phyloP scores from a whole-genome alignment of 108 stramenopile species.

The Nitzschia sp. region DNA sequence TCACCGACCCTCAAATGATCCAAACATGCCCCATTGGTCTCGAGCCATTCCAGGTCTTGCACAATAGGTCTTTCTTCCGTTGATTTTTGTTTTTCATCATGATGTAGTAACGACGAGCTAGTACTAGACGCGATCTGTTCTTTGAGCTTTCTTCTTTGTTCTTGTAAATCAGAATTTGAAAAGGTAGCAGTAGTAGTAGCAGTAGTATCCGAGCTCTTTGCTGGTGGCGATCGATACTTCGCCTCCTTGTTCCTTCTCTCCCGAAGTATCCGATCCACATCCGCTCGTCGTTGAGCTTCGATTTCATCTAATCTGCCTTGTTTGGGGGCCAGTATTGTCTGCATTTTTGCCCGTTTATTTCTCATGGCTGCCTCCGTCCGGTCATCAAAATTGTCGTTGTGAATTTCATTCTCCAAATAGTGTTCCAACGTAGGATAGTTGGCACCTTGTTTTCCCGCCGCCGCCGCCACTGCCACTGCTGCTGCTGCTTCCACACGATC shows the following conservation, averaged over 20 bases:
- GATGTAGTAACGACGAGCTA: not conserved
- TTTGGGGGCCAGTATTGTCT: not conserved
- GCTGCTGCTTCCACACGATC: too few species aligned
- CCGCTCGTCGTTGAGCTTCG: not conserved
- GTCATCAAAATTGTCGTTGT: not conserved
- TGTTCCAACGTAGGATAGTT: not conserved
- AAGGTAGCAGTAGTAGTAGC: too few species aligned
- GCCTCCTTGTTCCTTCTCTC: not conserved
- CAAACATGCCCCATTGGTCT: constrained; percentile 51
- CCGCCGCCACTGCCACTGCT: not conserved
- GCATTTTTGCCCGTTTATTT: not conserved
- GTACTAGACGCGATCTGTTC: not conserved
- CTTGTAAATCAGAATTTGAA: not conserved
- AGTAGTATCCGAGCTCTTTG: not conserved
- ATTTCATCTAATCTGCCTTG: not conserved
- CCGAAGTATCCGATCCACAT: not conserved
- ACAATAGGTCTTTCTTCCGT: not conserved
- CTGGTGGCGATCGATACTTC: not conserved
- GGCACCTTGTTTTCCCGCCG: not conserved
- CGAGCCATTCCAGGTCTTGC: constrained; percentile 33
- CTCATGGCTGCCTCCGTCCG: not conserved
- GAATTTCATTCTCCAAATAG: not conserved
- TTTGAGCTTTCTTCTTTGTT: constrained; percentile 2
- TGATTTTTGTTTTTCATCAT: not conserved
- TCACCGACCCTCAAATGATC: constrained; percentile 32